Percentiles rank a stretch among this genome's conserved stretches.
These are phyloP conservation scores for Cladosporium sp. DNA, from an alignment of 2,329 filamentous ascomycete species.

Conservation along the genomic window DNA sequence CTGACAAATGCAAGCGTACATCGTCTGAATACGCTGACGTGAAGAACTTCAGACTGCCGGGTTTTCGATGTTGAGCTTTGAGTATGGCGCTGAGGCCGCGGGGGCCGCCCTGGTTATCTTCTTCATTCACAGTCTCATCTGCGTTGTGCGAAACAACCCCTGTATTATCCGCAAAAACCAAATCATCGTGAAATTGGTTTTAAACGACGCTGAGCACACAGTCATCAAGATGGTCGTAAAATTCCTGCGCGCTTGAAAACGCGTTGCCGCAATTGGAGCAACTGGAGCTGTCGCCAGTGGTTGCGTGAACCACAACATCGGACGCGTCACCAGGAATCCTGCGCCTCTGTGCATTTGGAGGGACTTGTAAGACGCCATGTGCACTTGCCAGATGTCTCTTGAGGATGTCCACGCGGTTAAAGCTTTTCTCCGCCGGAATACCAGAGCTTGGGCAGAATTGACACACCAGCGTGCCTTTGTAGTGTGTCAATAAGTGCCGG, in stretches of 20 bases:
- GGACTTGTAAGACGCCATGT: conserved; percentile 88
- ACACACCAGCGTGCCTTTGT: conserved; percentile 96
- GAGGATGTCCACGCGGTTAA: conserved; percentile 93
- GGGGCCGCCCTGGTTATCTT: background rate
- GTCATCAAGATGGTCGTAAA: conserved; percentile 90
- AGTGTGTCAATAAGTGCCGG: conserved; percentile 88
- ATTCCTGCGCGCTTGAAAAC: conserved; percentile 87
- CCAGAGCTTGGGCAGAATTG: conserved; percentile 90
- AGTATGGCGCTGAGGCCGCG: too few species aligned
- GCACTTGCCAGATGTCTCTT: conserved; percentile 90
- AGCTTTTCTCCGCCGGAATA: conserved; percentile 87
- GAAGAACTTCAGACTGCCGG: background rate
- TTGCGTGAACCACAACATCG: conserved; percentile 70
- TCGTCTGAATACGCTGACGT: background rate
- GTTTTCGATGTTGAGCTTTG: too few species aligned
- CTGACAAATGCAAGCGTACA: too few species aligned
- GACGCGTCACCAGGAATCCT: conserved; percentile 59
- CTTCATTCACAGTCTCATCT: background rate
- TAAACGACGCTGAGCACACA: conserved; percentile 65
- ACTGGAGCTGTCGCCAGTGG: conserved; percentile 62
- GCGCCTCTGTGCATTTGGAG: conserved; percentile 81
- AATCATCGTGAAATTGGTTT: conserved; percentile 31
- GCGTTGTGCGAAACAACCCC: background rate
- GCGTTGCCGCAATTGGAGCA: conserved; percentile 88
- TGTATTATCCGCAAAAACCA: background rate